These are phyloP conservation scores for Saccharomycopsis phalli DNA, from an alignment of 1,139 yeast species.

Conservation along the genomic window DNA sequence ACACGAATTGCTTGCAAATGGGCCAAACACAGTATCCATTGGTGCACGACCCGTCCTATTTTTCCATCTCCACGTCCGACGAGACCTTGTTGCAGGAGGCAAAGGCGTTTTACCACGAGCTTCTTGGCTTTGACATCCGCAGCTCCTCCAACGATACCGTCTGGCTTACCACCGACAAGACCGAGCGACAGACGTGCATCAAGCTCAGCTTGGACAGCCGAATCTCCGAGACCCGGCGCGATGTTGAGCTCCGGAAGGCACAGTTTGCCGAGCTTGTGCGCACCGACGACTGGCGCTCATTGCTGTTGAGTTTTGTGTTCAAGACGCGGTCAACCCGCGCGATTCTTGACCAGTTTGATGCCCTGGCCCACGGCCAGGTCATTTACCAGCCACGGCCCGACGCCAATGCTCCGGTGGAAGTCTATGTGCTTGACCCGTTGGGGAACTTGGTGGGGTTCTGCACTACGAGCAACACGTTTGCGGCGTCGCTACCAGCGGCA, in stretches of 20 bases:
- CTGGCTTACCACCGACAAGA: conserved; percentile 1
- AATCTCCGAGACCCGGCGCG: conserved; percentile 20
- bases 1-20: background rate
- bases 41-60: conserved; percentile 16
- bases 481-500: conserved; percentile 36
- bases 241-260: conserved; percentile 26
- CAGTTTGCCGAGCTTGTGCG: conserved; percentile 27
- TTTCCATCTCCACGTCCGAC: conserved; percentile 14
- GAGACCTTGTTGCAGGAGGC: conserved; percentile 6
- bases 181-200: conserved; percentile 2
- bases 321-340: conserved; percentile 31
- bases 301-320: conserved; percentile 36
- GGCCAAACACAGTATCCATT: conserved; percentile 10
- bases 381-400: conserved; percentile 41
- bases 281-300: conserved; percentile 43
- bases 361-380: conserved; percentile 4
- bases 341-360: conserved; percentile 27
- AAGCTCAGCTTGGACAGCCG: conserved; percentile 10
- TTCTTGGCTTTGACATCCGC: conserved; percentile 7
- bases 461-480: conserved; percentile 47
- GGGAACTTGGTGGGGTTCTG: conserved; percentile 65
- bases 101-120: conserved; percentile 13
- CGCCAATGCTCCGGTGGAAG: conserved; percentile 56
- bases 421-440: conserved; percentile 59
- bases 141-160: background rate